A percentile compares a stretch with the other conserved stretches of the same genome.
Conservation (phyloP, 371 early-diverging fungal genomes). For the Syncephalastrum monosporum region DNA sequence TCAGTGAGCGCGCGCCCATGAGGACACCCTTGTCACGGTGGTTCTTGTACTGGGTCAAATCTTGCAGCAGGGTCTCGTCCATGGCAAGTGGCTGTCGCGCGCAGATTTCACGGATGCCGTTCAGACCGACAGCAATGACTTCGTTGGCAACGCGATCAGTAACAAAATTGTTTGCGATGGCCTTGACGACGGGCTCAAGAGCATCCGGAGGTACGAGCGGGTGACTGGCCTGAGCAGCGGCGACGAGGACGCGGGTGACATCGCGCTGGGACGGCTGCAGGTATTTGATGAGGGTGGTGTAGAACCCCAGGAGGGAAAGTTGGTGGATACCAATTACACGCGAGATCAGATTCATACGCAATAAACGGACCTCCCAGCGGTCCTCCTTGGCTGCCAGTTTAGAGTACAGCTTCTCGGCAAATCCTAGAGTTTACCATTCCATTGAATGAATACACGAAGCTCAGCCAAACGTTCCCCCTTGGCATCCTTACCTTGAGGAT, state of each 20-base stretch:
- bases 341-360: conserved; percentile 90
- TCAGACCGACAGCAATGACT: conserved; percentile 93
- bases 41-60: conserved; percentile 87
- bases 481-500: conserved; percentile 77
- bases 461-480: neutral
- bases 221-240: conserved; percentile 89
- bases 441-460: neutral
- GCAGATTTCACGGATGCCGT: conserved; percentile 93
- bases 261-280: conserved; percentile 92
- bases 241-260: conserved; percentile 90
- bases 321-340: conserved; percentile 95
- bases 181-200: conserved; percentile 79
- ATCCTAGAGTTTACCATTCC: conserved; percentile 38
- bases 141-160: conserved; percentile 87
- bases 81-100: conserved; percentile 89
- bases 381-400: conserved; percentile 64
- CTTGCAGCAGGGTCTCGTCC: conserved; percentile 80
- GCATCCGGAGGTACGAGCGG: conserved; percentile 92
- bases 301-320: conserved; percentile 83
- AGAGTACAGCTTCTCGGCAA: conserved; percentile 89
- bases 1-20: conserved; percentile 89
- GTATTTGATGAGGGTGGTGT: conserved; percentile 86
- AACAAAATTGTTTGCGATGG: conserved; percentile 94
- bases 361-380: conserved; percentile 86
- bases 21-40: conserved; percentile 90